Conservation (phyloP, 768 basidiomycete genomes). For the Suillus decipiens region DNA sequence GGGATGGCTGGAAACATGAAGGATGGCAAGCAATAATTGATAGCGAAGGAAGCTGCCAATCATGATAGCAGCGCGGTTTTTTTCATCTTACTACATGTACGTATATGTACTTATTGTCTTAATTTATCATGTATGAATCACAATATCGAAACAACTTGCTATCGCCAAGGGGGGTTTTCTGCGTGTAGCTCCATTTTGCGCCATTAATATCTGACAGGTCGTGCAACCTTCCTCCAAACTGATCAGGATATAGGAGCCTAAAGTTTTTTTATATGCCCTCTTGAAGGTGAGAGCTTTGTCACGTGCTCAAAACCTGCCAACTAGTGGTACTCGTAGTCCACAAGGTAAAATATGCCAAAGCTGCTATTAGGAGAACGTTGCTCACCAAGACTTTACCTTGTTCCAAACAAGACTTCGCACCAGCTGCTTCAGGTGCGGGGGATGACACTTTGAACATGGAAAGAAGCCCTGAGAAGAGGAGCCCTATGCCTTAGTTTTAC, state of each 20-base stretch:
- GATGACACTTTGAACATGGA: too few relatives aligned
- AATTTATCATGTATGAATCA: background rate
- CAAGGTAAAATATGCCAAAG: background rate
- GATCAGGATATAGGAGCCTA: background rate
- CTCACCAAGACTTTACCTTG: background rate
- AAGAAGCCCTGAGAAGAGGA: too few relatives aligned
- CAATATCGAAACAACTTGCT: background rate
- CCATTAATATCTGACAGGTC: background rate
- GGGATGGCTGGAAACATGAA: background rate
- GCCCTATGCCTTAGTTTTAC: too few relatives aligned
- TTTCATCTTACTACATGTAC: background rate
- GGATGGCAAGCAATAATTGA: background rate
- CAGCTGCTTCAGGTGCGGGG: too few relatives aligned
- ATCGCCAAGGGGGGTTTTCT: background rate
- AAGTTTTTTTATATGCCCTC: background rate
- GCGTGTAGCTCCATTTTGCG: background rate
- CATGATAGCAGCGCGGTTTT: background rate
- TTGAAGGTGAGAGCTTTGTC: background rate
- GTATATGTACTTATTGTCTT: background rate
- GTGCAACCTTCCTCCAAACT: background rate
- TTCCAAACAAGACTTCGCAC: background rate
- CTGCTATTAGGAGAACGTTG: background rate
- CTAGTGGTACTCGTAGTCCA: background rate
- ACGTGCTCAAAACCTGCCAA: background rate
- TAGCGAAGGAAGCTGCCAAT: background rate